These are phyloP conservation scores for Phialocephala subalpina DNA, from an alignment of 2,329 filamentous ascomycete species.

Conservation along the genomic window DNA sequence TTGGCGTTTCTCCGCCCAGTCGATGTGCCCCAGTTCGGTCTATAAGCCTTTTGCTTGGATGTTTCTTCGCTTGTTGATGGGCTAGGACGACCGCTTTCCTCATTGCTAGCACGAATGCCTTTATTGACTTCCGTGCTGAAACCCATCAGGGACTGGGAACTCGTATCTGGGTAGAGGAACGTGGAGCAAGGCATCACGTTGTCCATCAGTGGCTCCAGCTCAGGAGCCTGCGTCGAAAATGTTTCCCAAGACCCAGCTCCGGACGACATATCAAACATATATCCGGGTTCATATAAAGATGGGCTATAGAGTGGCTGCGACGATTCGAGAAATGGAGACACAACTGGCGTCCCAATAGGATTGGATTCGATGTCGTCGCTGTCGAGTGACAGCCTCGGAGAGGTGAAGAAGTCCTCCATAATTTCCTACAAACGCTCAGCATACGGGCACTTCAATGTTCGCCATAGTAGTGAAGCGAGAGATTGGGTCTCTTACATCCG, in stretches of 20 bases:
- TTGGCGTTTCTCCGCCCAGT: not conserved
- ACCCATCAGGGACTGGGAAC: not conserved
- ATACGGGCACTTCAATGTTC: not conserved
- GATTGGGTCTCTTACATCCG: not conserved
- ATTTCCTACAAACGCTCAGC: not conserved
- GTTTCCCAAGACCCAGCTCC: not conserved
- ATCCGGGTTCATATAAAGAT: not conserved
- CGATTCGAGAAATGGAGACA: not conserved
- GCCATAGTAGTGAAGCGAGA: not conserved
- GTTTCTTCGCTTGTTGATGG: not conserved
- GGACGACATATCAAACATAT: not conserved
- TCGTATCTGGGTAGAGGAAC: not conserved
- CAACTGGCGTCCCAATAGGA: not conserved
- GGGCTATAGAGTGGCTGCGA: slow-evolving; percentile 6
- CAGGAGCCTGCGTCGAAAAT: not conserved
- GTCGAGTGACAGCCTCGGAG: not conserved
- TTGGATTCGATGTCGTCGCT: not conserved
- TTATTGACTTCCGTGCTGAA: not conserved
- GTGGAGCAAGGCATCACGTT: not conserved
- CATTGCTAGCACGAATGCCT: not conserved
- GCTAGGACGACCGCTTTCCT: not conserved
- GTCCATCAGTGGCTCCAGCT: not conserved
- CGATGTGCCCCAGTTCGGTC: not conserved
- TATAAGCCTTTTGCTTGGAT: not conserved
- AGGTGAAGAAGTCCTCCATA: not conserved